A percentile compares a stretch with the other conserved stretches of the same genome.
These are phyloP conservation scores for Aquilaria malaccensis DNA, from an alignment of 345 rosid genomes.

Conservation along the genomic window DNA sequence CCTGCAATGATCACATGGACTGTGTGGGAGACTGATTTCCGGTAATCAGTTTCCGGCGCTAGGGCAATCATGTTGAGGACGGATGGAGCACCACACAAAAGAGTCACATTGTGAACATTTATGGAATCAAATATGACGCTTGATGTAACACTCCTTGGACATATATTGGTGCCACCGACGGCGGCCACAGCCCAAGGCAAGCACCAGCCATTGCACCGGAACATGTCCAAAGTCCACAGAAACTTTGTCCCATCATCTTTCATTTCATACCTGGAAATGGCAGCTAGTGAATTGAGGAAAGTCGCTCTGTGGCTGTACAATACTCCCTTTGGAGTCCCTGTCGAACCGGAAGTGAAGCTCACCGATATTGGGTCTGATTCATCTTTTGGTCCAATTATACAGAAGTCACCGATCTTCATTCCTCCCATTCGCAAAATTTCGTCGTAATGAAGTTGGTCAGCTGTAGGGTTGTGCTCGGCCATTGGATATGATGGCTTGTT, in stretches of 20 bases:
- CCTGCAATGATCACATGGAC: constrained; percentile 39
- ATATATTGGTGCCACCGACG: constrained; percentile 41
- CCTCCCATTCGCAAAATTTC: constrained; percentile 12
- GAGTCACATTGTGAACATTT: constrained; percentile 30
- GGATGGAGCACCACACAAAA: constrained; percentile 37
- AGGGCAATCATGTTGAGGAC: constrained; percentile 34
- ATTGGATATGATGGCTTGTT: constrained; percentile 3
- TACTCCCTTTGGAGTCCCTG: constrained; percentile 51
- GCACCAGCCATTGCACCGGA: constrained; percentile 72
- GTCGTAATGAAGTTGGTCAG: constrained; percentile 18
- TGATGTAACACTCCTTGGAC: constrained; percentile 28
- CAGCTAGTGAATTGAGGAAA: constrained; percentile 43
- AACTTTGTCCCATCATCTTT: constrained; percentile 23
- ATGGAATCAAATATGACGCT: constrained; percentile 31
- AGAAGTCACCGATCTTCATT: constrained; percentile 23
- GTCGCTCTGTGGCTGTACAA: constrained; percentile 48
- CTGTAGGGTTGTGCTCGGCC: neutral
- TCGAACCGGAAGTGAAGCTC: constrained; percentile 53
- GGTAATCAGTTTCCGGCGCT: neutral
- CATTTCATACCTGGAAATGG: constrained; percentile 26
- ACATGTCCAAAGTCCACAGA: constrained; percentile 64
- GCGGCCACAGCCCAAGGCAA: constrained; percentile 53
- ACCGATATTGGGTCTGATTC: constrained; percentile 52
- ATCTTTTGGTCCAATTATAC: constrained; percentile 17
- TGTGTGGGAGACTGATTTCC: constrained; percentile 8